Evolutionary conservation across 2,329 filamentous ascomycete species (phyloP).

Genomic region (Periconia sp.): DNA sequence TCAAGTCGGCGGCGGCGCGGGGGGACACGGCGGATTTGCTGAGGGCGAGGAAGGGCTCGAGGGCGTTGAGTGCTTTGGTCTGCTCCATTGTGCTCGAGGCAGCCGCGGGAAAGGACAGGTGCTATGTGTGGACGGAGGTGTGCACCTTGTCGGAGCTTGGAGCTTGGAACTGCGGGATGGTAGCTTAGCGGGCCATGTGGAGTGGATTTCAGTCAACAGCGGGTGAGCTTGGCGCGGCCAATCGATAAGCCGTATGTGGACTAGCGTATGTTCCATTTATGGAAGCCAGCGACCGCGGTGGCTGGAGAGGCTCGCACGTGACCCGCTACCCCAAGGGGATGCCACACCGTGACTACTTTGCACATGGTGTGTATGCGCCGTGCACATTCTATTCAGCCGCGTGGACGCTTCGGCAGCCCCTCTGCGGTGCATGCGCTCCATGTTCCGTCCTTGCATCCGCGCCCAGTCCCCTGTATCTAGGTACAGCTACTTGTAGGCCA

Average conservation of each 20-base stretch:
- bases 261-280: too few relatives aligned
- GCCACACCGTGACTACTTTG: too few relatives aligned
- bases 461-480: too few relatives aligned
- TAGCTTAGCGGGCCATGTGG: not conserved
- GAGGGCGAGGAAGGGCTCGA: conserved; percentile 87
- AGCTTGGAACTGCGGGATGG: not conserved
- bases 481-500: too few relatives aligned
- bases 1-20: conserved; percentile 82
- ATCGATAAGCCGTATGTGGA: conserved; percentile 4
- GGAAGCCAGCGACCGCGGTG: too few relatives aligned
- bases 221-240: not conserved
- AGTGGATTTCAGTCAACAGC: conserved; percentile 12
- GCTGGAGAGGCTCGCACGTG: too few relatives aligned
- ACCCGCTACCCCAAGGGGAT: too few relatives aligned
- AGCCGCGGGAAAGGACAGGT: not conserved
- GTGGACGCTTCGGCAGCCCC: too few relatives aligned
- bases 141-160: not conserved
- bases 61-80: conserved; percentile 64
- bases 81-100: conserved; percentile 74
- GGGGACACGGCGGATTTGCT: conserved; percentile 85
- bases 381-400: too few relatives aligned
- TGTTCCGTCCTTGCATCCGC: too few relatives aligned
- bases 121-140: not conserved
- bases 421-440: too few relatives aligned
- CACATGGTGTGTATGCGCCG: too few relatives aligned